Conservation (phyloP, 371 early-diverging fungal genomes). For the Mucor mucedo region DNA sequence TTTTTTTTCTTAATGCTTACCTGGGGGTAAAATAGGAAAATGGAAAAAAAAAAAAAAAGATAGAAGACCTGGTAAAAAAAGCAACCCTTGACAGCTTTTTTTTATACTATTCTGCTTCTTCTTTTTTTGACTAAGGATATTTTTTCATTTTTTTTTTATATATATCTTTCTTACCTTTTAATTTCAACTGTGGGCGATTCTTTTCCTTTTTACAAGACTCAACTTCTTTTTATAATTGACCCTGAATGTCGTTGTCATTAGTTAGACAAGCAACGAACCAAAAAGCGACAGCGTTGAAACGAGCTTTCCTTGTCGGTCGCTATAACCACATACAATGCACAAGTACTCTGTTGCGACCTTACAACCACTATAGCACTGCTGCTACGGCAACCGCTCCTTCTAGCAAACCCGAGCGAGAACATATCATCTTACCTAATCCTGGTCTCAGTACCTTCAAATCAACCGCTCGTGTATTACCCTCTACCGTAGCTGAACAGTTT, state of each 20-base stretch:
- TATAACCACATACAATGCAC: not conserved
- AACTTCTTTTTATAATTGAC: not conserved
- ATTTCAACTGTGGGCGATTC: not conserved
- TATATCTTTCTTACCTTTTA: not conserved
- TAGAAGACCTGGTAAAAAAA: constrained; percentile 5
- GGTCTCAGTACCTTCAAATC: constrained; percentile 33
- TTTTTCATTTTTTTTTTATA: not conserved
- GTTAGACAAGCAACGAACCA: constrained; percentile 21
- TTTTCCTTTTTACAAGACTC: not conserved
- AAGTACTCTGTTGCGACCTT: not conserved
- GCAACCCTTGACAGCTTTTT: constrained; percentile 19
- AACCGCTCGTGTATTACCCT: constrained; percentile 43
- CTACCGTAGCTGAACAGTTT: constrained; percentile 51
- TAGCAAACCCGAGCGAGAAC: constrained; percentile 2
- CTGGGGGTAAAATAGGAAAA: not conserved
- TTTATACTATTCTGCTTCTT: constrained; percentile 10
- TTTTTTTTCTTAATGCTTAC: constrained; percentile 2
- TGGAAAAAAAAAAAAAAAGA: constrained; percentile 2
- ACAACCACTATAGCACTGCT: constrained; percentile 7
- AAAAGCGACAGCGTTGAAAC: not conserved
- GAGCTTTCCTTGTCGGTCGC: constrained; percentile 2
- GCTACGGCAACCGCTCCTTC: constrained; percentile 4
- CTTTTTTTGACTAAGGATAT: not conserved
- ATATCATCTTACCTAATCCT: constrained; percentile 48
- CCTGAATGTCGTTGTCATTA: constrained; percentile 21